phyloP scores from a whole-genome alignment of 192 early-diverging fungal genomes.

The Coemansia sp. region DNA sequence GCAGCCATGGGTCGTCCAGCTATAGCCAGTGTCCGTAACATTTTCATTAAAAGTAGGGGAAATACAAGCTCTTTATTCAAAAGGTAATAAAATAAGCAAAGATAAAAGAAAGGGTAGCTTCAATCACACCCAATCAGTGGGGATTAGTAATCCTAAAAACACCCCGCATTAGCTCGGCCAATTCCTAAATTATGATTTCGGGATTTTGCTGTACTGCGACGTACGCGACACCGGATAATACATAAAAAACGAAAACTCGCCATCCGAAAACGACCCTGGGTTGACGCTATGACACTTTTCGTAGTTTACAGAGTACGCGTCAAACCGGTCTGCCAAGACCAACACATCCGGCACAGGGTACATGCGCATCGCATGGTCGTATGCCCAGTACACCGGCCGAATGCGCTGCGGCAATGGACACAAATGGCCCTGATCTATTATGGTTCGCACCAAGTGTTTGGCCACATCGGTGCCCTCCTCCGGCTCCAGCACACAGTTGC shows the following conservation, averaged over 20 bases:
- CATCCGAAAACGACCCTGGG: conserved; percentile 69
- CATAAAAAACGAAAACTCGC: conserved; percentile 65
- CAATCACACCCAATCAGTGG: too few relatives aligned
- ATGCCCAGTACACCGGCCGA: conserved; percentile 77
- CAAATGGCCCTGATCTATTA: conserved; percentile 84
- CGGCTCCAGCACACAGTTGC: conserved; percentile 72
- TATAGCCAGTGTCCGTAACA: background rate
- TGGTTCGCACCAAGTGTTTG: conserved; percentile 67
- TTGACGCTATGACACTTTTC: conserved; percentile 78
- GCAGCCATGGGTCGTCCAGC: background rate
- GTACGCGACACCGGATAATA: conserved; percentile 69
- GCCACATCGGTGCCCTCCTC: conserved; percentile 47
- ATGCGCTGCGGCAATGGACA: conserved; percentile 75
- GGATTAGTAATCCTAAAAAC: too few relatives aligned
- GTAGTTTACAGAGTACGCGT: conserved; percentile 74
- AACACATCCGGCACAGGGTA: conserved; percentile 87
- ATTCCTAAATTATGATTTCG: background rate
- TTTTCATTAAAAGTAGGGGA: background rate
- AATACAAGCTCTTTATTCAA: too few relatives aligned
- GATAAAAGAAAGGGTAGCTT: background rate
- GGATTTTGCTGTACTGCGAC: conserved; percentile 52
- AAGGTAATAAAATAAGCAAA: background rate
- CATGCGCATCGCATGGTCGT: conserved; percentile 80
- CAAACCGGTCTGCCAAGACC: conserved; percentile 83
- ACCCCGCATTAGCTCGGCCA: too few relatives aligned